A percentile compares a stretch with the other conserved stretches of the same genome.
Conservation (phyloP, 1,284 basidiomycete species). For the Papiliotrema nemorosa region DNA sequence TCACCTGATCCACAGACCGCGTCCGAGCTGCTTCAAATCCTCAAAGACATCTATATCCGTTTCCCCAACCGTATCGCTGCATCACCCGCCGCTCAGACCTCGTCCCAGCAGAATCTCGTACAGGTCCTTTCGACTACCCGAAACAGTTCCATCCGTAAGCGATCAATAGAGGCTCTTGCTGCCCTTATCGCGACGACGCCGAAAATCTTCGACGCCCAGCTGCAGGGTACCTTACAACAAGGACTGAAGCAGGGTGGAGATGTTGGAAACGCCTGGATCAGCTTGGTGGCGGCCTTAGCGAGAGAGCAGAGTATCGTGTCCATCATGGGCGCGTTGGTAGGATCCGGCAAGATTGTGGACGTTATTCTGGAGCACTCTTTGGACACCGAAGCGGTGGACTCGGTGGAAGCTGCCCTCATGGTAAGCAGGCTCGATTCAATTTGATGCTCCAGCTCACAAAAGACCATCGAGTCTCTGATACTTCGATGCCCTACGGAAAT, state of each 20-base stretch:
- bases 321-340: slow-evolving; percentile 17
- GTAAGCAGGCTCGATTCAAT: slow-evolving; percentile 15
- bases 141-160: slow-evolving; percentile 75
- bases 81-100: slow-evolving; percentile 51
- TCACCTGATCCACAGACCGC: slow-evolving; percentile 70
- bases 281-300: slow-evolving; percentile 32
- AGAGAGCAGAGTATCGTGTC: slow-evolving; percentile 24
- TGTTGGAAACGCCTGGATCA: slow-evolving; percentile 31
- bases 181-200: slow-evolving; percentile 34
- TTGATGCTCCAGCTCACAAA: slow-evolving; percentile 2
- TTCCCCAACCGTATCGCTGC: slow-evolving; percentile 66
- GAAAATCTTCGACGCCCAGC: slow-evolving; percentile 19
- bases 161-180: slow-evolving; percentile 73
- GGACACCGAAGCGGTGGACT: slow-evolving; percentile 37
- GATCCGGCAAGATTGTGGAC: slow-evolving; percentile 24
- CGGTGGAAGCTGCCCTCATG: slow-evolving; percentile 40
- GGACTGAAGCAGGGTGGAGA: slow-evolving; percentile 28
- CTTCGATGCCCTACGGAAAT: slow-evolving; percentile 79
- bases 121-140: slow-evolving; percentile 72
- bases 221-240: slow-evolving; percentile 25
- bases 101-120: slow-evolving; percentile 68
- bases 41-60: slow-evolving; percentile 84
- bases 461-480: slow-evolving; percentile 80
- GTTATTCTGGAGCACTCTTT: slow-evolving; percentile 26
- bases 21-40: slow-evolving; percentile 84